A percentile compares a stretch with the other conserved stretches of the same genome.
Conservation (phyloP, 495 filamentous ascomycete genomes). For the Letharia columbiana region DNA sequence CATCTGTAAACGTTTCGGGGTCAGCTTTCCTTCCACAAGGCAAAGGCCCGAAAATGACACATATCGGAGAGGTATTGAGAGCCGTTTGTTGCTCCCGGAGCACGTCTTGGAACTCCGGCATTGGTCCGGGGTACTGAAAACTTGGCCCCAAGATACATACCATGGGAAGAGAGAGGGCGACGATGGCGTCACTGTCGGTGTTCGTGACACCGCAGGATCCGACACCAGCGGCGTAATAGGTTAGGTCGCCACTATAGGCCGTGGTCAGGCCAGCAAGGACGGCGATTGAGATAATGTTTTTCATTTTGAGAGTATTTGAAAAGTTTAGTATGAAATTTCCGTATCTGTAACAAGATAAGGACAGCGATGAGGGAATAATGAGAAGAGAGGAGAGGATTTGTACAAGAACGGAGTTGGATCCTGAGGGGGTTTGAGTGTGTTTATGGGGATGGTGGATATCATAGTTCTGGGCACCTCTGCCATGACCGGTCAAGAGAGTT, state of each 20-base stretch:
- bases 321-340: not conserved
- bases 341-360: not conserved
- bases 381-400: not conserved
- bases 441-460: not conserved
- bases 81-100: not conserved
- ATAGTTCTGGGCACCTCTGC: not conserved
- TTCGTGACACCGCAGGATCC: conserved; percentile 15
- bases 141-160: not conserved
- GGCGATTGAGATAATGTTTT: not conserved
- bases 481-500: not conserved
- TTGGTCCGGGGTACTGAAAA: not conserved
- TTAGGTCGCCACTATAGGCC: conserved; percentile 9
- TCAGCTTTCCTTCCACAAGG: not conserved
- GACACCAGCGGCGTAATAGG: conserved; percentile 12
- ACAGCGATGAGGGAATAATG: not conserved
- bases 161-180: conserved; percentile 11
- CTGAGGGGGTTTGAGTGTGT: not conserved
- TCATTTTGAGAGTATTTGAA: not conserved
- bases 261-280: not conserved
- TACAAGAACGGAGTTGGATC: not conserved
- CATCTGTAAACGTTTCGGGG: not conserved
- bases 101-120: too few species aligned
- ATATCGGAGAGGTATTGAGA: not conserved
- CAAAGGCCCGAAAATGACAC: not conserved
- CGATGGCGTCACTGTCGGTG: not conserved